Evolutionary conservation across 2,329 filamentous ascomycete genomes (phyloP).

Genomic region (Paraconiothyrium brasiliense): DNA sequence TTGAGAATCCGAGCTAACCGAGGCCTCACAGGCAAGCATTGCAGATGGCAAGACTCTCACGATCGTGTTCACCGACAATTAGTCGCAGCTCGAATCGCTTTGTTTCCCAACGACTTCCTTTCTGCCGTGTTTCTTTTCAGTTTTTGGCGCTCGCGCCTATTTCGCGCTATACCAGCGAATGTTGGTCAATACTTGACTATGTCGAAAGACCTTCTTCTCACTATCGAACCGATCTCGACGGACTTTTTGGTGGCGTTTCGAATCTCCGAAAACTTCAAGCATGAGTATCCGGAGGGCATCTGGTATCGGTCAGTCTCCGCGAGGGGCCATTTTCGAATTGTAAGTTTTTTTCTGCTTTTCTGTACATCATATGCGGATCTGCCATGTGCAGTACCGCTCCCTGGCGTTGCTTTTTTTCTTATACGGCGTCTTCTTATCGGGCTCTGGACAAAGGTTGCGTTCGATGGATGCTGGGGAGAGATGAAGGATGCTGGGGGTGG

Average conservation of each 20-base stretch:
- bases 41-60: slow-evolving; percentile 35
- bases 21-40: slow-evolving; percentile 30
- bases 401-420: slow-evolving; percentile 8
- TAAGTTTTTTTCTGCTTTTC: slow-evolving; percentile 25
- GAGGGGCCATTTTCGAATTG: slow-evolving; percentile 21
- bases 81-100: slow-evolving; percentile 3
- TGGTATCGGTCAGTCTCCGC: slow-evolving; percentile 6
- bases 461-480: slow-evolving; percentile 13
- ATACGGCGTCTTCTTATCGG: slow-evolving; percentile 14
- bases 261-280: slow-evolving; percentile 19
- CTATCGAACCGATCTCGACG: slow-evolving; percentile 30
- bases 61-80: slow-evolving; percentile 41
- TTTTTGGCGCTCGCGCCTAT: slow-evolving; percentile 13
- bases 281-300: slow-evolving; percentile 18
- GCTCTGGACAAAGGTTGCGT: slow-evolving; percentile 8
- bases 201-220: slow-evolving; percentile 16
- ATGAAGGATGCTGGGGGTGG: not conserved
- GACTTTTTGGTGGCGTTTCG: slow-evolving; percentile 33
- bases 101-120: slow-evolving; percentile 8
- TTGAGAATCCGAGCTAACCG: not conserved
- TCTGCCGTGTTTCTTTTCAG: slow-evolving; percentile 10
- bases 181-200: slow-evolving; percentile 35
- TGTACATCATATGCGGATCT: slow-evolving; percentile 21
- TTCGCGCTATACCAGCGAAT: slow-evolving; percentile 10
- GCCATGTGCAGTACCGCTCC: slow-evolving; percentile 11